Conservation (phyloP, 108 stramenopile species). For the Pelagomonas calceolata region DNA sequence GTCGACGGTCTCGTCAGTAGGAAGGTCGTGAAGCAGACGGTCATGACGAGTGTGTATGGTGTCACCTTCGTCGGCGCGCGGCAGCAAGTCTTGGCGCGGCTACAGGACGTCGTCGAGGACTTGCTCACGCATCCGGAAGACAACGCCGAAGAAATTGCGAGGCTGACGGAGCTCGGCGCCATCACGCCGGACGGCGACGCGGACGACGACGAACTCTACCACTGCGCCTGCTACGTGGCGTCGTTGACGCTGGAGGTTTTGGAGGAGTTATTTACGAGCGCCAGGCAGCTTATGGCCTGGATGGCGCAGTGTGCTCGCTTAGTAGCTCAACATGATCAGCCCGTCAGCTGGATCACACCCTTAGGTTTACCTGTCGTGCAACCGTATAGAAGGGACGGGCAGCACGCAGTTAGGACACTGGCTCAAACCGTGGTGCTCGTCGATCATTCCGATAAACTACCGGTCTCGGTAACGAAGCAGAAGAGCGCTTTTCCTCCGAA, state of each 20-base stretch:
- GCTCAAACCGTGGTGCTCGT: conserved; percentile 70
- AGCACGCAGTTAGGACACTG: conserved; percentile 70
- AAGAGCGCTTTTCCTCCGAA: conserved; percentile 96
- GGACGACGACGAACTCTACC: conserved; percentile 57
- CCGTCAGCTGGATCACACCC: conserved; percentile 96
- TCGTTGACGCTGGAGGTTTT: conserved; percentile 80
- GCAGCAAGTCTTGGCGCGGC: conserved; percentile 71
- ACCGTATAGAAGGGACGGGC: conserved; percentile 73
- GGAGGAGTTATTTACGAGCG: conserved; percentile 83
- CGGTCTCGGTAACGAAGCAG: conserved; percentile 69
- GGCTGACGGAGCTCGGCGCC: neutral
- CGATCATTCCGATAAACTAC: conserved; percentile 68
- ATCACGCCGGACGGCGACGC: neutral
- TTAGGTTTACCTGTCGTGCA: conserved; percentile 94
- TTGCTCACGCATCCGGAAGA: neutral
- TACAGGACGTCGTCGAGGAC: conserved; percentile 25
- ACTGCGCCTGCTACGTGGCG: conserved; percentile 77
- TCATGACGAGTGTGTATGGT: conserved; percentile 99
- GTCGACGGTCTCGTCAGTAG: conserved; percentile 80
- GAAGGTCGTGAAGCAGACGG: conserved; percentile 97
- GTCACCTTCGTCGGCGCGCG: conserved; percentile 96
- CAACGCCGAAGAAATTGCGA: neutral
- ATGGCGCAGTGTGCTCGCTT: conserved; percentile 69
- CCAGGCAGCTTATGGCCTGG: conserved; percentile 94
- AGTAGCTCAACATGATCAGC: conserved; percentile 72